Evolutionary conservation across 257 asterid genomes (phyloP).

Genomic region (Przewalskia tangutica): DNA sequence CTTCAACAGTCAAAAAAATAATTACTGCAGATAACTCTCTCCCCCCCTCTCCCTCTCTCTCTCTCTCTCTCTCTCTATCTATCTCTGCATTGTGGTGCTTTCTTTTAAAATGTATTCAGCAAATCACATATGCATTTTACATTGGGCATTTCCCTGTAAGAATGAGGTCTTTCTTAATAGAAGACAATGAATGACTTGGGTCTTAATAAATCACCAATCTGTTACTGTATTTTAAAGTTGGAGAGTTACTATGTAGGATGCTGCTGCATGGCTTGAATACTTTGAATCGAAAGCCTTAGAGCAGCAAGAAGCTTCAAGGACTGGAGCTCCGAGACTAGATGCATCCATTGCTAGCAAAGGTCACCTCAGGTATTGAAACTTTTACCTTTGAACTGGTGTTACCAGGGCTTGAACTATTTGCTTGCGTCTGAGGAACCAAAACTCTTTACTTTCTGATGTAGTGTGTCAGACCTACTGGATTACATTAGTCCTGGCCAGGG

Average conservation of each 20-base stretch:
- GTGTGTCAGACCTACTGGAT: constrained; percentile 98
- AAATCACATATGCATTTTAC: not conserved
- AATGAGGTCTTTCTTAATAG: not conserved
- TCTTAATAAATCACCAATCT: not conserved
- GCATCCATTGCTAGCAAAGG: constrained; percentile 98
- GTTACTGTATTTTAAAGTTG: not conserved
- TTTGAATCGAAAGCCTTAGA: constrained; percentile 96
- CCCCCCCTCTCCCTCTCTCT: too few species aligned
- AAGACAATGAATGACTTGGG: not conserved
- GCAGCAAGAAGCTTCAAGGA: constrained; percentile 97
- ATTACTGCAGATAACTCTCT: not conserved
- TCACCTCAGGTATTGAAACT: constrained; percentile 79
- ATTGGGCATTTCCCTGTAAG: not conserved
- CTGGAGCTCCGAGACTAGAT: constrained; percentile 94
- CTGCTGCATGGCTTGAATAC: constrained; percentile 99
- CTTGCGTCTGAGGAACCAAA: constrained; percentile 18
- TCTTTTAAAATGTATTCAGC: not conserved
- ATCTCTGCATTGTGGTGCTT: not conserved
- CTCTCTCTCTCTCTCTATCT: not conserved
- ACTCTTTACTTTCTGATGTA: constrained; percentile 36
- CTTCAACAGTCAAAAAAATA: not conserved
- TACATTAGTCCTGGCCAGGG: constrained; percentile 81
- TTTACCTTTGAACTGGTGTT: constrained; percentile 25
- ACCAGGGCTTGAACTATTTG: constrained; percentile 21
- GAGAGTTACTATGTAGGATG: constrained; percentile 52